Percentiles rank a stretch among this genome's conserved stretches.
Evolutionary conservation across 2,329 filamentous ascomycete genomes (phyloP).

Genomic region (Capronia coronata): DNA sequence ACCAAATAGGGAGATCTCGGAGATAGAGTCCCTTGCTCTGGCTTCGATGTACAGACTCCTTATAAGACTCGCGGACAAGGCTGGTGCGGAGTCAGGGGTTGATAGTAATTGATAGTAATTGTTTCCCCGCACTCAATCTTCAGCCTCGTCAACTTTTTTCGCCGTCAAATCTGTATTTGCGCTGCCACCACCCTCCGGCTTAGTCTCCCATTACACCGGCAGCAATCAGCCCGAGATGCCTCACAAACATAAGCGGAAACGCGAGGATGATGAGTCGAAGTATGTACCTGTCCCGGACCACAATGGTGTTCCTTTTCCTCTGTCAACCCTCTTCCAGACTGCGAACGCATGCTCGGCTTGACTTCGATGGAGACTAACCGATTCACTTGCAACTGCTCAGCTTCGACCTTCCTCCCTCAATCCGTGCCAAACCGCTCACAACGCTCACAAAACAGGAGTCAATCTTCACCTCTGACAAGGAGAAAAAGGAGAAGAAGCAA

Average conservation of each 20-base stretch:
- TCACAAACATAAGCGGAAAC: conserved; percentile 71
- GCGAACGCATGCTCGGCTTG: too few species aligned
- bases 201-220: not conserved
- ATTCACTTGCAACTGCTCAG: conserved; percentile 26
- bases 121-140: conserved; percentile 2
- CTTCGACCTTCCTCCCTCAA: conserved; percentile 56
- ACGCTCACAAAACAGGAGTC: conserved; percentile 34
- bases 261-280: conserved; percentile 46
- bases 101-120: too few species aligned
- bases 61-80: not conserved
- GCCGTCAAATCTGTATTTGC: not conserved
- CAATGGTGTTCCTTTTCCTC: not conserved
- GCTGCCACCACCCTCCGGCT: not conserved
- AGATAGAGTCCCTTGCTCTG: too few species aligned
- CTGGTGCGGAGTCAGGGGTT: not conserved
- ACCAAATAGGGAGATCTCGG: too few species aligned
- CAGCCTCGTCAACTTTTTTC: conserved; percentile 4
- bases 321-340: not conserved
- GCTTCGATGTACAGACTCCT: too few species aligned
- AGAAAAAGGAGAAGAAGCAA: conserved; percentile 25
- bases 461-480: conserved; percentile 35
- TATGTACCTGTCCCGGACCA: too few species aligned
- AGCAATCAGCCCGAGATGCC: conserved; percentile 58
- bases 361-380: too few species aligned
- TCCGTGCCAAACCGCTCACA: conserved; percentile 52